A percentile compares a stretch with the other conserved stretches of the same genome.
phyloP scores from a whole-genome alignment of 371 early-diverging fungal genomes.

The Phascolomyces articulosus region DNA sequence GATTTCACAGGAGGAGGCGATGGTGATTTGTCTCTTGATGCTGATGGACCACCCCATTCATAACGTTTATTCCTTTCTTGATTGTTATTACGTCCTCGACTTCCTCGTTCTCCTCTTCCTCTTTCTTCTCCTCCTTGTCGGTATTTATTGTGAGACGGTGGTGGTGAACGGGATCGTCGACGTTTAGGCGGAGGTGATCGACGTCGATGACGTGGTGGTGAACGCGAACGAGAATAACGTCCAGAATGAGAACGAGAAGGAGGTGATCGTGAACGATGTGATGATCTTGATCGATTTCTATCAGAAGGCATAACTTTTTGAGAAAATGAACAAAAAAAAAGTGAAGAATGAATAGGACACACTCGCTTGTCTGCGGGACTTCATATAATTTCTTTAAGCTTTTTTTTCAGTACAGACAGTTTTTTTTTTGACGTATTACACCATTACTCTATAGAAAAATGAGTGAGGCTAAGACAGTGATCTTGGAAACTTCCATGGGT shows the following conservation, averaged over 20 bases:
- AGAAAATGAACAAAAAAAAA: too few relatives aligned
- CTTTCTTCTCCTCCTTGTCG: not conserved
- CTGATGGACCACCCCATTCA: constrained; percentile 16
- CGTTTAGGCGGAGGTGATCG: constrained; percentile 11
- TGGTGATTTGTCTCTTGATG: constrained; percentile 6
- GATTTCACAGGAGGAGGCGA: constrained; percentile 17
- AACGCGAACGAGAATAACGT: constrained; percentile 17
- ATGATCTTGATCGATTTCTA: constrained; percentile 8
- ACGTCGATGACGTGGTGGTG: constrained; percentile 12
- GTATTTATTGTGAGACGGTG: constrained; percentile 23
- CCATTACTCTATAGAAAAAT: not conserved
- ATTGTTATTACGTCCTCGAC: not conserved
- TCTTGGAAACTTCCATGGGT: constrained; percentile 71
- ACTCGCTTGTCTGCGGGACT: not conserved
- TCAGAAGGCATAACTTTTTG: not conserved
- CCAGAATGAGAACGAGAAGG: constrained; percentile 1
- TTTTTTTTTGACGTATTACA: too few relatives aligned
- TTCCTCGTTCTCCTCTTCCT: not conserved
- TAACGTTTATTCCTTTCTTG: constrained; percentile 2
- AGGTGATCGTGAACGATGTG: constrained; percentile 20
- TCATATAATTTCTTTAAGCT: not conserved
- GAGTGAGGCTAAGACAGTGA: constrained; percentile 35
- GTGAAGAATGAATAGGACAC: too few relatives aligned
- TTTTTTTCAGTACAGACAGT: not conserved
- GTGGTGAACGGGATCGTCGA: constrained; percentile 6